phyloP scores from a whole-genome alignment of 805 yeast species.

The Starmerella bombi region DNA sequence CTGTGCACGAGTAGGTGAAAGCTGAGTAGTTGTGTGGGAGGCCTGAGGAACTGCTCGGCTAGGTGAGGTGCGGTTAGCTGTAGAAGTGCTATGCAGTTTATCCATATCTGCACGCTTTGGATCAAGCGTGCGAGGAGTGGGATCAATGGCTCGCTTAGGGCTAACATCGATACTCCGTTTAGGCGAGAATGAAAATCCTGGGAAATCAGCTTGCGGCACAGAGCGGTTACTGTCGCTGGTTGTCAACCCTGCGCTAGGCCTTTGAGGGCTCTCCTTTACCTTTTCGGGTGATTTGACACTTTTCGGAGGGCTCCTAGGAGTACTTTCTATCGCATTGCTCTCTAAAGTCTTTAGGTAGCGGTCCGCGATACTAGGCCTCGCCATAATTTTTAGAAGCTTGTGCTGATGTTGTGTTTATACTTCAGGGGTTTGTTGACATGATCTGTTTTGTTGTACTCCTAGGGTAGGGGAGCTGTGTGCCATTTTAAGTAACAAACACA shows the following conservation, averaged over 20 bases:
- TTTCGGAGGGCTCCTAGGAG: conserved; percentile 24
- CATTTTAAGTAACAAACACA: neutral
- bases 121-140: too few species aligned
- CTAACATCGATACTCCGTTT: too few species aligned
- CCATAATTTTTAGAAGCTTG: conserved; percentile 12
- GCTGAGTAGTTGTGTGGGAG: too few species aligned
- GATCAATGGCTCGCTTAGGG: too few species aligned
- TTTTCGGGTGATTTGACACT: conserved; percentile 17
- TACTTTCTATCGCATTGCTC: conserved; percentile 14
- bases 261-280: neutral
- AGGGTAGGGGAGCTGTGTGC: neutral
- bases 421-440: neutral
- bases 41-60: too few species aligned
- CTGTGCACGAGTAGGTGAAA: too few species aligned
- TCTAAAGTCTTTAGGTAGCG: conserved; percentile 22
- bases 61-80: too few species aligned
- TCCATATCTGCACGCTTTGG: too few species aligned
- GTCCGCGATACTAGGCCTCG: conserved; percentile 17
- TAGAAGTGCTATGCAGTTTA: too few species aligned
- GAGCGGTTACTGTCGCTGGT: too few species aligned
- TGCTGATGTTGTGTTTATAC: conserved; percentile 10
- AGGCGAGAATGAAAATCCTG: neutral
- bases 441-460: neutral
- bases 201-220: too few species aligned
- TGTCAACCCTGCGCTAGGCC: too few species aligned